phyloP scores from a whole-genome alignment of 768 basidiomycete species.

The Wakefieldia striispora region DNA sequence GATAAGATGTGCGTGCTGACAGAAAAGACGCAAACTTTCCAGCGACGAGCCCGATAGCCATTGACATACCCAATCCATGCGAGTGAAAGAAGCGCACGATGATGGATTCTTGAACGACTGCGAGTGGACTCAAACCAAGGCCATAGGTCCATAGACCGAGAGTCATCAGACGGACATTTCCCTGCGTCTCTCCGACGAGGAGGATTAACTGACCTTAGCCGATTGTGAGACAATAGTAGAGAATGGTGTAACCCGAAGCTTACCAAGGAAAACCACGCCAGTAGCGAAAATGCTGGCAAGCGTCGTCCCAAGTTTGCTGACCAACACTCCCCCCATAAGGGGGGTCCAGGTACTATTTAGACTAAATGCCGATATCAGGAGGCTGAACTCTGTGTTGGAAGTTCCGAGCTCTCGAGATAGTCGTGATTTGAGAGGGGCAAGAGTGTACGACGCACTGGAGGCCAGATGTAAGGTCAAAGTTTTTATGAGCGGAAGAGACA shows the following conservation, averaged over 20 bases:
- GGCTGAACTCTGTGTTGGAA: constrained; percentile 73
- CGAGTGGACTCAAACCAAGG: constrained; percentile 73
- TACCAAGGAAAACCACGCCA: constrained; percentile 63
- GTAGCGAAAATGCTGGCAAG: constrained; percentile 72
- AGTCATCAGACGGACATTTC: constrained; percentile 65
- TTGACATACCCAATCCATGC: constrained; percentile 70
- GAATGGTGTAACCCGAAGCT: constrained; percentile 5
- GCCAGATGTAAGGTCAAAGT: not conserved
- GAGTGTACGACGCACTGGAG: constrained; percentile 63
- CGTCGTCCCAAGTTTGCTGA: constrained; percentile 70
- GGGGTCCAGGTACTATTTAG: constrained; percentile 79
- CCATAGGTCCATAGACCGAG: constrained; percentile 79
- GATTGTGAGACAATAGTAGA: constrained; percentile 5
- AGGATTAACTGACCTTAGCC: constrained; percentile 60
- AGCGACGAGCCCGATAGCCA: constrained; percentile 80
- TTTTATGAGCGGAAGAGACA: constrained; percentile 18
- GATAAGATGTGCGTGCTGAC: constrained; percentile 72
- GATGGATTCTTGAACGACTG: constrained; percentile 83
- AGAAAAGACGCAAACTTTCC: constrained; percentile 79
- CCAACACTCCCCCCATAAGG: constrained; percentile 70
- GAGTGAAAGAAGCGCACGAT: constrained; percentile 80
- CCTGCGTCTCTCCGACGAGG: constrained; percentile 59
- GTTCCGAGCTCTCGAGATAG: constrained; percentile 69
- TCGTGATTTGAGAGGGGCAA: constrained; percentile 76
- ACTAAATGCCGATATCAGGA: constrained; percentile 74